These are phyloP conservation scores for Wallemia mellicola DNA, from an alignment of 1,284 basidiomycete species.

Conservation along the genomic window DNA sequence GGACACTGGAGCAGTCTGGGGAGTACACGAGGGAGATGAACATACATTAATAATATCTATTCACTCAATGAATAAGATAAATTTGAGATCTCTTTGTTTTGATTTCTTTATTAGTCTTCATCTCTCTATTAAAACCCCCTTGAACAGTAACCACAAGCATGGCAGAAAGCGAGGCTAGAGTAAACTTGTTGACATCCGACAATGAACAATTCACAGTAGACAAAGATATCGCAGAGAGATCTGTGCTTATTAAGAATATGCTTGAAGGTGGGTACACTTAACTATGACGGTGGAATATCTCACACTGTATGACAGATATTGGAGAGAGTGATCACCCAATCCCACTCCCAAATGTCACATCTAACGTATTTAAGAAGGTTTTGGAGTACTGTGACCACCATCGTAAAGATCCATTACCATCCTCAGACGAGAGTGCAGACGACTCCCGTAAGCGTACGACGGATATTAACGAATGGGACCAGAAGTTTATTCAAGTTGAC, in stretches of 20 bases:
- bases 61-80: too few species aligned
- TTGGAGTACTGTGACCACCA: slow-evolving; percentile 99
- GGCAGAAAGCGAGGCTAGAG: not conserved
- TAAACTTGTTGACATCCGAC: slow-evolving; percentile 28
- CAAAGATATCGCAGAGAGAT: slow-evolving; percentile 78
- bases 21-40: too few species aligned
- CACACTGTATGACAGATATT: slow-evolving; percentile 31
- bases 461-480: slow-evolving; percentile 97
- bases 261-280: slow-evolving; percentile 44
- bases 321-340: slow-evolving; percentile 77
- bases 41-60: too few species aligned
- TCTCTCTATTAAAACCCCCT: too few species aligned
- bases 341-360: slow-evolving; percentile 86
- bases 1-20: not conserved
- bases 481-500: slow-evolving; percentile 53
- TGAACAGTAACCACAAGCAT: not conserved
- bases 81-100: too few species aligned
- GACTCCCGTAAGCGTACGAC: slow-evolving; percentile 92
- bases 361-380: slow-evolving; percentile 90
- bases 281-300: not conserved
- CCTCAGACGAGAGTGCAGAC: slow-evolving; percentile 40
- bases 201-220: slow-evolving; percentile 84
- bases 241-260: slow-evolving; percentile 97
- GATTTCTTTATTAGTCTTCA: too few species aligned
- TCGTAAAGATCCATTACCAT: slow-evolving; percentile 77